Conservation (phyloP, 2,329 filamentous ascomycete species). For the Cercospora beticola region DNA sequence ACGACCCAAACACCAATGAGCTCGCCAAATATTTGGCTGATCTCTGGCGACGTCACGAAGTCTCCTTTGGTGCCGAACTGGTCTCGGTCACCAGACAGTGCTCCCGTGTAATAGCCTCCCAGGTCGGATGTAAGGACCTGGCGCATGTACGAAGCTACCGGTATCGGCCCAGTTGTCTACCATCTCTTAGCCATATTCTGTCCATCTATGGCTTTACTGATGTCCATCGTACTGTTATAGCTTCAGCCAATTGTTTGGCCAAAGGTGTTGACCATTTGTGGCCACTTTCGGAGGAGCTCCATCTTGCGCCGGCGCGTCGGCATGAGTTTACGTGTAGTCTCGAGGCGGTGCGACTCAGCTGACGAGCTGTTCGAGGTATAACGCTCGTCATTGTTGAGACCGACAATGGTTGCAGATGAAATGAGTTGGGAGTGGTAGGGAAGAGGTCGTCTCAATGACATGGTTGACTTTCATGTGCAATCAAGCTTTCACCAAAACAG, state of each 20-base stretch:
- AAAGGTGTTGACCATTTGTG: constrained; percentile 84
- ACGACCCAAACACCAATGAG: constrained; percentile 92
- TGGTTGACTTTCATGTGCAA: constrained; percentile 9
- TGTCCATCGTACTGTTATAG: constrained; percentile 67
- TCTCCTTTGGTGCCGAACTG: constrained; percentile 93
- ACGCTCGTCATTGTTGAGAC: constrained; percentile 31
- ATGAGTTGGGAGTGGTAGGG: neutral
- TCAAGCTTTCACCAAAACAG: neutral
- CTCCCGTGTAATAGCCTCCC: constrained; percentile 87
- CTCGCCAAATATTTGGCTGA: constrained; percentile 95
- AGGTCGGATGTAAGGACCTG: constrained; percentile 92
- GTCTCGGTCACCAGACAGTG: constrained; percentile 65
- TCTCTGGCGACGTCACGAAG: constrained; percentile 96
- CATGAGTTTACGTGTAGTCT: neutral
- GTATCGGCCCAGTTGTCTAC: constrained; percentile 82
- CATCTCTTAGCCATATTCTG: constrained; percentile 14
- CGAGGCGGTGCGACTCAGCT: constrained; percentile 25
- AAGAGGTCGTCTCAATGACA: constrained; percentile 10
- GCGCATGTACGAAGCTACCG: constrained; percentile 94
- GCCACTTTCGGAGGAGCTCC: constrained; percentile 40
- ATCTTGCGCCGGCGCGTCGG: constrained; percentile 40
- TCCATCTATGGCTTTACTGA: neutral
- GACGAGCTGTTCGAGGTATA: constrained; percentile 28
- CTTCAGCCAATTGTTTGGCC: constrained; percentile 80
- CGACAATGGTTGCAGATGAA: neutral